Percentiles rank a stretch among this genome's conserved stretches.
These are phyloP conservation scores for Aspergillus sojae DNA, from an alignment of 2,329 filamentous ascomycete species.

Conservation along the genomic window DNA sequence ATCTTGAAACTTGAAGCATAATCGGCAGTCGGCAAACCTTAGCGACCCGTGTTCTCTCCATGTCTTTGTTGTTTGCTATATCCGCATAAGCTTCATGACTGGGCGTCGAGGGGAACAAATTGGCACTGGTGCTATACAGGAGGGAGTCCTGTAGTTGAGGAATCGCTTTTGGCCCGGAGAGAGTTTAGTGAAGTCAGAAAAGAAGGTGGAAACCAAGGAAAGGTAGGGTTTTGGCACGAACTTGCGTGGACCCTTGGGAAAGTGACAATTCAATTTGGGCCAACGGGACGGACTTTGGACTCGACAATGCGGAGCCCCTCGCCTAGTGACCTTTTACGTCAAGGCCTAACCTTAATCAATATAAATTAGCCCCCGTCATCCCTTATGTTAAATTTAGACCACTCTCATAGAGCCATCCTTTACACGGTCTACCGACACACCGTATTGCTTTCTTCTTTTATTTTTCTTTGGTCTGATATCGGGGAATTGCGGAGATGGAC, in stretches of 20 bases:
- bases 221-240: not conserved
- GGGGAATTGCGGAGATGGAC: not conserved
- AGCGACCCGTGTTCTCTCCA: conserved; percentile 50
- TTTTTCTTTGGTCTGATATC: not conserved
- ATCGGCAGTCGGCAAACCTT: conserved; percentile 35
- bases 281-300: conserved; percentile 21
- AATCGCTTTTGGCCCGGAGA: not conserved
- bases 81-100: conserved; percentile 38
- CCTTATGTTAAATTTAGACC: not conserved
- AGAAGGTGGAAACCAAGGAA: not conserved
- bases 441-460: too few species aligned
- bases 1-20: conserved; percentile 6
- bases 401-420: not conserved
- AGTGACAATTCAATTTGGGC: conserved; percentile 12
- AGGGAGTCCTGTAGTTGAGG: not conserved
- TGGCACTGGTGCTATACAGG: conserved; percentile 9
- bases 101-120: conserved; percentile 8
- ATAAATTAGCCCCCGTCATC: conserved; percentile 9
- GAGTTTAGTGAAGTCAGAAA: not conserved
- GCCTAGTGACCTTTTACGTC: conserved; percentile 8
- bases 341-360: not conserved
- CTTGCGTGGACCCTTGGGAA: not conserved
- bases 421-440: not conserved
- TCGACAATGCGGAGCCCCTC: conserved; percentile 28
- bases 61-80: conserved; percentile 37